Evolutionary conservation across 768 basidiomycete species (phyloP), one percentile per base, ranked within the genome.

Genomic region (Zangia roseola): DNA sequence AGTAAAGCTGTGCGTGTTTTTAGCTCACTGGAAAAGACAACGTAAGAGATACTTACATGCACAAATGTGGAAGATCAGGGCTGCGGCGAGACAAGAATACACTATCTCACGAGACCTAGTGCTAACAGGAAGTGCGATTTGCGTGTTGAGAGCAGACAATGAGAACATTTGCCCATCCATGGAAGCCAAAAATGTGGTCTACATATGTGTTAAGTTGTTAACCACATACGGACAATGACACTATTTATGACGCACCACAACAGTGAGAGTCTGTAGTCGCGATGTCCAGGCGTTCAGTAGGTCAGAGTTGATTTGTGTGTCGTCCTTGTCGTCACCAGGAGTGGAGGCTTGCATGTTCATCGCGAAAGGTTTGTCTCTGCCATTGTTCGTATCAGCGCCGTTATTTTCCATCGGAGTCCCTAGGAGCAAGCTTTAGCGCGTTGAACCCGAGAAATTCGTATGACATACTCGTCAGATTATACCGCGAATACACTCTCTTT

Each of bases 111-210:
- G 60, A 16, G 54, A 26, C 2, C 43, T n/a, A 0, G 23, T 20
- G 36, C 51, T 37, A 5, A 55, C 3, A 20, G 56, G 13, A 13
- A 30, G 1, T 12, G 54, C 57, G 3, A 59, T 54, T 7, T 58
- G 51, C 6, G 61, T 68, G 21, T 62, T 49, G 20, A 59, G 50
- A 30, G 48, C 25, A 4, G 59, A 65, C 44, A 68, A 39, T 33
- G 59, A 43, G 43, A 69, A 69, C 10, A 68, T 53, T 16, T 49
- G 20, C 14, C 59, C 68, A 4, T 65, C 65, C 45, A 63, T 58
- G 3, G 65, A 50, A 8, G 63, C 45, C 41, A 68, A 45, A 50
- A 68, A 68, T 24, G 68, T 36, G 7, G 65, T 68, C 66, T 68
- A 38, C 10, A 53, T 16, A 12, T n/a, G n/a, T n/a, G n/a, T n/a